Evolutionary conservation across 306 rosid genomes (phyloP), one percentile per base, ranked within the genome.

Genomic region (Prunus fruticosa): DNA sequence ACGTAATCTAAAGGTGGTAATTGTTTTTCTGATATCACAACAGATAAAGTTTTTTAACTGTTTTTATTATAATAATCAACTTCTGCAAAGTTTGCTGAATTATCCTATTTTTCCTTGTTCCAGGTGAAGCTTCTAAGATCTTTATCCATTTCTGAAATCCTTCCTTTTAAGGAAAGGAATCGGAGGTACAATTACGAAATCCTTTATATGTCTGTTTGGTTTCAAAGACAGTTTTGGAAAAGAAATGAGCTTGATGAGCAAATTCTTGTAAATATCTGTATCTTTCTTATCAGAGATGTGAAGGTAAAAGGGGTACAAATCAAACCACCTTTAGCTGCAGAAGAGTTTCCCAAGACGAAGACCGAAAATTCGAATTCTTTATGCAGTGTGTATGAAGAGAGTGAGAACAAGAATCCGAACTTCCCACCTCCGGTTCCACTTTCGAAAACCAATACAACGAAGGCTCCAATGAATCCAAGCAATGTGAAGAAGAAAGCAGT

Each of bases 361-460:
- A 34, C 66, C 5, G 50, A 71, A 49, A 64, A 54, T 52, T 83
- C 78, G 52, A 76, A 25, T 72, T 69, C 56, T 84, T 76, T 78
- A 19, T 23, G 38, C 16, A 76, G 16, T 73, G 61, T 68, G 28
- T 13, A 27, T 49, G 81, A 78, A 66, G 84, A 83, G 30, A 71
- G 18, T 66, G 91, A 89, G 81, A 89, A 89, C 67, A 78, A 60
- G 60, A 74, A 83, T 76, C 91, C 89, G 38, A 89, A 89, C 78
- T 41, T 74, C 68, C 22, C 82, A n/a, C 76, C 64, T 23, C 62
- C 69, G 51, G 32, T 49, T 50, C 66, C 77, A 0, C 52, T 8
- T 14, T 77, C 41, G 5, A 78, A 80, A 23, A 72, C 65, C 50
- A 83, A 72, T 43, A 5, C 75, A 20, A 73, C 70, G 80, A 83